phyloP scores from a whole-genome alignment of 352 stramenopile genomes.

The Phytophthora litchii region DNA sequence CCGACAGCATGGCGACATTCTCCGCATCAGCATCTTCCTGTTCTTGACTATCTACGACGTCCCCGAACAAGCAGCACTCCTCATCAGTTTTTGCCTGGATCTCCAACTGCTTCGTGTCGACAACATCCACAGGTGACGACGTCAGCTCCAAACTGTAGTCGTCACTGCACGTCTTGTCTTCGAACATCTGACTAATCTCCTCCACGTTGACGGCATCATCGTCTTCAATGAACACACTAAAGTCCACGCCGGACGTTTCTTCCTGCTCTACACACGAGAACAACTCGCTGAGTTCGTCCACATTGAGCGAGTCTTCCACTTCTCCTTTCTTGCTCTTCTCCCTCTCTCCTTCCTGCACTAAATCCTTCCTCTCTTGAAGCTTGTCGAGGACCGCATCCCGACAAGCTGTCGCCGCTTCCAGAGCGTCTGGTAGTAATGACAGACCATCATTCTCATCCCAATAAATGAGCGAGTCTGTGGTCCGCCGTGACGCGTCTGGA shows the following conservation, averaged over 20 bases:
- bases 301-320: constrained; percentile 49
- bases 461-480: constrained; percentile 5
- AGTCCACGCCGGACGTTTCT: constrained; percentile 42
- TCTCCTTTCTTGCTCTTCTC: constrained; percentile 22
- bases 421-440: constrained; percentile 9
- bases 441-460: constrained; percentile 21
- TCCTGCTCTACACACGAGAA: constrained; percentile 60
- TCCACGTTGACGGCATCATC: constrained; percentile 63
- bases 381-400: constrained; percentile 15
- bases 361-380: constrained; percentile 20
- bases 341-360: constrained; percentile 13
- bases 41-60: constrained; percentile 9
- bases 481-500: constrained; percentile 10
- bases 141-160: constrained; percentile 11
- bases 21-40: constrained; percentile 14
- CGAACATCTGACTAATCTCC: constrained; percentile 62
- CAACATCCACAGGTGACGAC: constrained; percentile 21
- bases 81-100: constrained; percentile 4
- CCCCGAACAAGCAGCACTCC: constrained; percentile 6
- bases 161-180: constrained; percentile 28
- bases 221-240: constrained; percentile 53
- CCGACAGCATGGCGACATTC: constrained; percentile 38
- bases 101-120: constrained; percentile 31
- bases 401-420: constrained; percentile 24
- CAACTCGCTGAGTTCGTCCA: constrained; percentile 61